These are phyloP conservation scores for Colletotrichum coccodes DNA, from an alignment of 2,329 filamentous ascomycete genomes.

Conservation along the genomic window DNA sequence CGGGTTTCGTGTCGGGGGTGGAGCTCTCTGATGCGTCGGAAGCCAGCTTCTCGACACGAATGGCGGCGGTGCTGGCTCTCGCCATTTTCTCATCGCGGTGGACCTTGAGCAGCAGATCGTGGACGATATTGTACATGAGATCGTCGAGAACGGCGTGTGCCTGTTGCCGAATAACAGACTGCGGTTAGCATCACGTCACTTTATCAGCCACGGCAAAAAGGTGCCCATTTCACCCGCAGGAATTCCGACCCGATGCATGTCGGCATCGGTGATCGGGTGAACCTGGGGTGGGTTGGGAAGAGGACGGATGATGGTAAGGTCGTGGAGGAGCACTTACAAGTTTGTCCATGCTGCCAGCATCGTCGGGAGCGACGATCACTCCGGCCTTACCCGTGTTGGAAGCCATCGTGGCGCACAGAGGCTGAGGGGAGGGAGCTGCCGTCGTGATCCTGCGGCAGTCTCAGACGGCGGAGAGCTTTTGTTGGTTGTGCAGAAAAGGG, in stretches of 20 bases:
- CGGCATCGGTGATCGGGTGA: neutral
- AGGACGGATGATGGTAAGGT: neutral
- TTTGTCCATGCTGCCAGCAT: constrained; percentile 64
- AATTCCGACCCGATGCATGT: neutral
- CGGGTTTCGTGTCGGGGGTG: constrained; percentile 62
- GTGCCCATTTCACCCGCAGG: neutral
- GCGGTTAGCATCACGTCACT: constrained; percentile 15
- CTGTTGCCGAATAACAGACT: constrained; percentile 46
- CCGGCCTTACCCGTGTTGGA: constrained; percentile 64
- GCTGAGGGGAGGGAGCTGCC: constrained; percentile 6
- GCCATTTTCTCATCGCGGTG: constrained; percentile 84
- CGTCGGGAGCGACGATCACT: constrained; percentile 63
- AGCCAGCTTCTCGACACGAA: constrained; percentile 71
- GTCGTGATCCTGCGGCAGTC: constrained; percentile 23
- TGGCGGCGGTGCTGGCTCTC: constrained; percentile 72
- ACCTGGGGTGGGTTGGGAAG: neutral
- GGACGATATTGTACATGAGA: constrained; percentile 79
- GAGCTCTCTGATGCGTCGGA: constrained; percentile 64
- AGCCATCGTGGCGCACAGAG: constrained; percentile 44
- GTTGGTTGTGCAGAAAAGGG: constrained; percentile 26
- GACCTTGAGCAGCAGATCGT: constrained; percentile 77
- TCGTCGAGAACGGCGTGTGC: constrained; percentile 78
- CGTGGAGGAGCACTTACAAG: constrained; percentile 60
- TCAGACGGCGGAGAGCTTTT: constrained; percentile 25
- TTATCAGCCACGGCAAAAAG: neutral